Evolutionary conservation across 768 basidiomycete genomes (phyloP), one percentile per base, ranked within the genome.

Genomic region (Aureoboletus auriporus): DNA sequence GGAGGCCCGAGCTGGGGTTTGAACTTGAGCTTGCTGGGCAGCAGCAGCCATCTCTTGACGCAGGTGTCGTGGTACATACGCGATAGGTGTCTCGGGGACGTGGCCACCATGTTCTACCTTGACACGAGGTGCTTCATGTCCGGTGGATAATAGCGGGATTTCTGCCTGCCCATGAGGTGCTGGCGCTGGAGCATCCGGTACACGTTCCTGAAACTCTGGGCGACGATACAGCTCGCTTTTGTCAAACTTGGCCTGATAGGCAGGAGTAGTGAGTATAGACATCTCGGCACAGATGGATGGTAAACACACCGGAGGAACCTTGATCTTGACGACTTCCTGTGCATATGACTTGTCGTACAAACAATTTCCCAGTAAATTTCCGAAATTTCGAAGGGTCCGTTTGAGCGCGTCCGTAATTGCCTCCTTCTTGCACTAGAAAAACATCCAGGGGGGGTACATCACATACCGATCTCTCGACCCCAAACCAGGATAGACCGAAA

Each of bases 351-450:
- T 96, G 71, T 98, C 96, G 60, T 98, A 98, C n/a, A 98, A 69
- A 67, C 96, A 99, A 59, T 96, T 95, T 1, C 96, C 96, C 13
- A 98, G 75, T 3, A 98, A 72, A 63, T 94, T 96, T 35, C 96
- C 96, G 62, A 98, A 99, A 54, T 83, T 91, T 23, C 92, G 77
- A 8, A 99, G 75, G 1, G 93, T 82, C 29, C 95, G 84, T 68
- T 99, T 99, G 46, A 95, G 71, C 0, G 78, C 95, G 57, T 99
- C 96, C 0, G 96, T 99, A 0, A 97, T 86, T 2, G 96, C 94
- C 64, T 98, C 96, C 58, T 99, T 99, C 76, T 97, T 97, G 63
- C 90, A 93, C 96, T 99, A 58, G 29, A 36, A 49, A 13, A 51
- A 41, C 5, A 6, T 3, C 20, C 26, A 13, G 12, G 23, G 31